phyloP scores from a whole-genome alignment of 768 basidiomycete species.

The Naematelia encephala region DNA sequence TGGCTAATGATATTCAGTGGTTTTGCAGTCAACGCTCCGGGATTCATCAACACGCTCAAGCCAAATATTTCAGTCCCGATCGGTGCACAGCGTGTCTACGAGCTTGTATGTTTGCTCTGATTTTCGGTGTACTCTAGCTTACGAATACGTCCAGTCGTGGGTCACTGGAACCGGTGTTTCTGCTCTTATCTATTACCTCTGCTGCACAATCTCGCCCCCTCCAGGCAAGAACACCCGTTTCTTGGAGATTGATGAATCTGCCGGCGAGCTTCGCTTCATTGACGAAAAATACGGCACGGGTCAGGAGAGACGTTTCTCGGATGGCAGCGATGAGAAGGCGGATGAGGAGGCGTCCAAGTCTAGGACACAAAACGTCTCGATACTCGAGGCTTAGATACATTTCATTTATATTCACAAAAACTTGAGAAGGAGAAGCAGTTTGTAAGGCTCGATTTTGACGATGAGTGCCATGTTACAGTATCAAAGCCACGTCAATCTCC shows the following conservation, averaged over 20 bases:
- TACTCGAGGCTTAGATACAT: not conserved
- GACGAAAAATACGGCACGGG: not conserved
- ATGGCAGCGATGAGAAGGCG: not conserved
- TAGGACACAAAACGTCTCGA: not conserved
- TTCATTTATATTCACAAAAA: not conserved
- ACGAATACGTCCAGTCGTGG: constrained; percentile 67
- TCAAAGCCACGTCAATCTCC: not conserved
- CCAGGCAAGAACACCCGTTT: constrained; percentile 57
- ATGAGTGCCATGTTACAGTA: too few relatives aligned
- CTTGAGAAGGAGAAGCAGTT: too few relatives aligned
- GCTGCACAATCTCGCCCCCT: constrained; percentile 64
- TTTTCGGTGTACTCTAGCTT: not conserved
- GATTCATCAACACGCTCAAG: constrained; percentile 69
- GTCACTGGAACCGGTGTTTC: constrained; percentile 78
- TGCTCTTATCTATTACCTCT: constrained; percentile 60
- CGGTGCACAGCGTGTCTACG: constrained; percentile 60
- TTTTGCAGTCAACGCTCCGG: constrained; percentile 76
- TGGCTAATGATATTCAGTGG: constrained; percentile 54
- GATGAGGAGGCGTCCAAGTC: not conserved
- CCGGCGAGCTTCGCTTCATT: constrained; percentile 6
- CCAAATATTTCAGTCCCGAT: constrained; percentile 57
- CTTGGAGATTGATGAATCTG: constrained; percentile 58
- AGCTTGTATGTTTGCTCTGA: constrained; percentile 16
- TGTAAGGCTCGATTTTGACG: too few relatives aligned
- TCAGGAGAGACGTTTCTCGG: not conserved